These are phyloP conservation scores for Chlorociboria aeruginascens DNA, from an alignment of 495 filamentous ascomycete genomes.

Conservation along the genomic window DNA sequence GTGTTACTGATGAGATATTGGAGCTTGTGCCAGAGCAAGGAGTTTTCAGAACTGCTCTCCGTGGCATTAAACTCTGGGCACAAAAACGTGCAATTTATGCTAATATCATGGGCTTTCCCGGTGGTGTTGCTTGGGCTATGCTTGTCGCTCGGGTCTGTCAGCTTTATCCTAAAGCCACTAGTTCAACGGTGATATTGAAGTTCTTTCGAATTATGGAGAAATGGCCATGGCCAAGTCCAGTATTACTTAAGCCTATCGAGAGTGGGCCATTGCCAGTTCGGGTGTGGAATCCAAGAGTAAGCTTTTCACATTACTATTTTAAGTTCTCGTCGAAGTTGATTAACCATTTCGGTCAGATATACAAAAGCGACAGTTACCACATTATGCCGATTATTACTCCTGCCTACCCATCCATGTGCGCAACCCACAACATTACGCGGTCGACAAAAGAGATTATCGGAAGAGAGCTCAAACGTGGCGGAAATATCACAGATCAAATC, in stretches of 20 bases:
- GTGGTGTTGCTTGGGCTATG: slow-evolving; percentile 97
- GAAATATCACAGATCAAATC: slow-evolving; percentile 70
- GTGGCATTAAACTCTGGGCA: slow-evolving; percentile 93
- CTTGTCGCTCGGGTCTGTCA: slow-evolving; percentile 92
- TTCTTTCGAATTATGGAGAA: slow-evolving; percentile 86
- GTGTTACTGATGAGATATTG: slow-evolving; percentile 86
- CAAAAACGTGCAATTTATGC: slow-evolving; percentile 87
- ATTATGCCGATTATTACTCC: slow-evolving; percentile 97
- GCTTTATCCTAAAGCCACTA: slow-evolving; percentile 87
- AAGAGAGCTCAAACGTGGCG: slow-evolving; percentile 66
- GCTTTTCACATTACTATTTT: slow-evolving; percentile 10
- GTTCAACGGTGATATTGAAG: slow-evolving; percentile 72
- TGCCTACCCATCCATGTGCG: slow-evolving; percentile 91
- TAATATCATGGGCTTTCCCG: slow-evolving; percentile 91
- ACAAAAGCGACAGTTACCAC: slow-evolving; percentile 68
- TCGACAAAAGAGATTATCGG: slow-evolving; percentile 79
- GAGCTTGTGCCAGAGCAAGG: slow-evolving; percentile 77
- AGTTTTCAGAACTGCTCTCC: slow-evolving; percentile 75
- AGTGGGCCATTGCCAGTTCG: slow-evolving; percentile 66
- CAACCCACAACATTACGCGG: slow-evolving; percentile 81
- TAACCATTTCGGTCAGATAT: slow-evolving; percentile 42
- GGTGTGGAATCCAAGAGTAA: slow-evolving; percentile 90
- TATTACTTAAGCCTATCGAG: slow-evolving; percentile 80
- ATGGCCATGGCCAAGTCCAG: slow-evolving; percentile 90
- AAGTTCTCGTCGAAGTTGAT: not conserved